These are phyloP conservation scores for Picochlorum costavermella DNA, from an alignment of 139 green algal genomes.

Conservation along the genomic window DNA sequence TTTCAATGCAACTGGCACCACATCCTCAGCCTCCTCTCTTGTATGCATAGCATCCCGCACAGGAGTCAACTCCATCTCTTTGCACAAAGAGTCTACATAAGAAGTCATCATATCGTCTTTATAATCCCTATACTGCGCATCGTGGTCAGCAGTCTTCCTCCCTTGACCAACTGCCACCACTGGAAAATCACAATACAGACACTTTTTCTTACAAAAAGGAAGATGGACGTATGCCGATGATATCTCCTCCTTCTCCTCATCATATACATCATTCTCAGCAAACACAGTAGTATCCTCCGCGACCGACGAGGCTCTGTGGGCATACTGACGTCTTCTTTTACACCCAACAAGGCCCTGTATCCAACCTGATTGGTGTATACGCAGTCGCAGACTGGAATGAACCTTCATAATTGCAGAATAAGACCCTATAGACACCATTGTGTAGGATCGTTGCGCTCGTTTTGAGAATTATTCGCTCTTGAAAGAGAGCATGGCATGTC, in stretches of 20 bases:
- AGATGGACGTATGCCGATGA: conserved; percentile 81
- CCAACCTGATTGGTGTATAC: no score
- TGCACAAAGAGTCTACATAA: conserved; percentile 21
- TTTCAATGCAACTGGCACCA: conserved; percentile 13
- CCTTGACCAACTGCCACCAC: conserved; percentile 58
- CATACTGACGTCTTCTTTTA: no score
- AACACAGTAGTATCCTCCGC: neutral
- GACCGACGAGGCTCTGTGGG: no score
- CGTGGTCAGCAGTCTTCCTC: conserved; percentile 3
- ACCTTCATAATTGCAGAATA: no score
- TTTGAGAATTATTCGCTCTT: no score
- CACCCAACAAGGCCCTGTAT: no score
- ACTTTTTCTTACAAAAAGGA: conserved; percentile 92
- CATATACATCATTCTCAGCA: neutral
- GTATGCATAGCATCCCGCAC: neutral
- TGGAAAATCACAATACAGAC: conserved; percentile 95
- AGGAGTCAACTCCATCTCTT: conserved; percentile 48
- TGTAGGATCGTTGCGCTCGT: no score
- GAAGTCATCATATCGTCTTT: conserved; percentile 10
- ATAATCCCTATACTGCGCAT: neutral
- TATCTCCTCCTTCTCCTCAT: neutral
- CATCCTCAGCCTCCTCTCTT: conserved; percentile 15
- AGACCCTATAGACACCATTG: no score
- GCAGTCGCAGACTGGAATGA: no score
- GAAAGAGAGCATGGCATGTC: no score